phyloP scores from a whole-genome alignment of 495 filamentous ascomycete genomes.

The Pyrenopolyporus hunteri region DNA sequence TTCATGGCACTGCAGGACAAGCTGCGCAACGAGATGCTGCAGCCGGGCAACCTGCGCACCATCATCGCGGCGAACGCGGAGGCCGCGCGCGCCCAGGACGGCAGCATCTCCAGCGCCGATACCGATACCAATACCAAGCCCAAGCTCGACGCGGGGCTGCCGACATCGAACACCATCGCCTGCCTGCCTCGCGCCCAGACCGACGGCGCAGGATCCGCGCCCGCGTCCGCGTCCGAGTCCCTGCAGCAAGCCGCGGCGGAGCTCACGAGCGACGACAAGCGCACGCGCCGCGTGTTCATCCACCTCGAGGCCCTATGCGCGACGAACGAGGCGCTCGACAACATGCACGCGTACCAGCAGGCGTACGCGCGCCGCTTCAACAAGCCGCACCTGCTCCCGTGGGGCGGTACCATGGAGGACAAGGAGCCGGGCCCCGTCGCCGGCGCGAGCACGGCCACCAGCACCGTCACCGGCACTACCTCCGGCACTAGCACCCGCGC shows the following conservation, averaged over 20 bases:
- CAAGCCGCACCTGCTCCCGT: conserved; percentile 39
- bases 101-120: conserved; percentile 24
- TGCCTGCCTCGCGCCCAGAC: not conserved
- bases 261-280: conserved; percentile 49
- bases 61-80: conserved; percentile 37
- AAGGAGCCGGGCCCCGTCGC: no score
- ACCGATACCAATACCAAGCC: not conserved
- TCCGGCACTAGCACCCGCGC: no score
- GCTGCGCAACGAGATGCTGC: conserved; percentile 55
- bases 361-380: conserved; percentile 46
- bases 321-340: conserved; percentile 56
- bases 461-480: no score
- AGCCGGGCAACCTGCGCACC: conserved; percentile 31
- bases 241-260: conserved; percentile 5
- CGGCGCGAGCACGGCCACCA: no score
- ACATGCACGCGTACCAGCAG: conserved; percentile 55
- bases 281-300: conserved; percentile 54
- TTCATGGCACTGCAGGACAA: conserved; percentile 60
- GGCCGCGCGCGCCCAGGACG: no score
- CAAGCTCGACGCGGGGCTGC: not conserved
- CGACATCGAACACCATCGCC: conserved; percentile 6
- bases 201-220: not conserved
- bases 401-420: conserved; percentile 42
- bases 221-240: not conserved
- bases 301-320: conserved; percentile 55